A percentile compares a stretch with the other conserved stretches of the same genome.
These are phyloP conservation scores for Blastobotrys peoriensis DNA, from an alignment of 805 yeast species.

Conservation along the genomic window DNA sequence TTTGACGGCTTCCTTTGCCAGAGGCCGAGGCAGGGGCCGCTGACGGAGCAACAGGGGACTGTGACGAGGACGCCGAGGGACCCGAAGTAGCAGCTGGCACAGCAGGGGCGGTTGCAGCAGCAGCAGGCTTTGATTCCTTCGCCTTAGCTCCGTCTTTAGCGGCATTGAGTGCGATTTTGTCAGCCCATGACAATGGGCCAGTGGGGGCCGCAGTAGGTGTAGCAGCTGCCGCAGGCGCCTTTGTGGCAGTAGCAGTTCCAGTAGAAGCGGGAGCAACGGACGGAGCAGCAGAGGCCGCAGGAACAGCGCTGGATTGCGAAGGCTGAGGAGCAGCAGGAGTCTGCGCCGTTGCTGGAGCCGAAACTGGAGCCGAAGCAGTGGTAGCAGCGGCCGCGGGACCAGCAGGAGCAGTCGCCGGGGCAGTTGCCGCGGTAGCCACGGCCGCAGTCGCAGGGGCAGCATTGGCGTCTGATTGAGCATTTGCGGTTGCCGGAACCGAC, in stretches of 20 bases:
- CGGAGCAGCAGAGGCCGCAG: neutral
- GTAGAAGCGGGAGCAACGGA: conserved; percentile 1
- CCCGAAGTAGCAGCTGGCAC: conserved; percentile 11
- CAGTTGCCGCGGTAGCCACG: too few species aligned
- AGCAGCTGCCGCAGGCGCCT: conserved; percentile 8
- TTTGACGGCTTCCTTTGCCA: conserved; percentile 2
- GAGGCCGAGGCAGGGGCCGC: conserved; percentile 8
- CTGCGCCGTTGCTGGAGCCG: neutral
- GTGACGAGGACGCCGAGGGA: conserved; percentile 10
- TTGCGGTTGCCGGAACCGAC: too few species aligned
- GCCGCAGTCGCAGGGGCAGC: too few species aligned
- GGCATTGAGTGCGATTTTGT: conserved; percentile 6
- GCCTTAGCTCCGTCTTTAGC: conserved; percentile 16
- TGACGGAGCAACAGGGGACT: conserved; percentile 13
- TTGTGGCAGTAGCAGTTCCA: conserved; percentile 1
- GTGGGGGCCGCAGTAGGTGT: conserved; percentile 16
- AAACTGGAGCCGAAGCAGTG: conserved; percentile 1
- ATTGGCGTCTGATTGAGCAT: too few species aligned
- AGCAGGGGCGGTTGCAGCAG: conserved; percentile 15
- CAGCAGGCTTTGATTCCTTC: conserved; percentile 7
- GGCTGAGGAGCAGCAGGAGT: neutral
- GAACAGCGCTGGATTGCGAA: neutral
- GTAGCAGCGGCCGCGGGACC: neutral
- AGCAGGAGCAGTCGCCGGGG: too few species aligned
- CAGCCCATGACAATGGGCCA: conserved; percentile 27